phyloP scores from a whole-genome alignment of 768 basidiomycete genomes.

The Strobilomyces echinocephalus region DNA sequence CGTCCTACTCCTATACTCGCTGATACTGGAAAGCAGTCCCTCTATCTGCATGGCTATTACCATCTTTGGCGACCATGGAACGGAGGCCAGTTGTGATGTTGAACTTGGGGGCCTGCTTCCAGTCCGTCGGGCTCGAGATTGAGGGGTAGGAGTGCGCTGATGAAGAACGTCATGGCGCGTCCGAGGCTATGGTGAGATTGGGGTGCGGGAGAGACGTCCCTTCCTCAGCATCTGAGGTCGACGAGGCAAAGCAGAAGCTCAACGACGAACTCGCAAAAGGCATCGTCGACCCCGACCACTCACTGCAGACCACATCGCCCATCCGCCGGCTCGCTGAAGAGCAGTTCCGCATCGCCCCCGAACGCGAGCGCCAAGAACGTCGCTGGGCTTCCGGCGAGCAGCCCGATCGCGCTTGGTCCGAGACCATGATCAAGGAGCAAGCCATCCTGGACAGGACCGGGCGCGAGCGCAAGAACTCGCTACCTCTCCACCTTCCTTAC shows the following conservation, averaged over 20 bases:
- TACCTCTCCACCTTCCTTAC: no score
- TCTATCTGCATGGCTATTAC: slow-evolving; percentile 32
- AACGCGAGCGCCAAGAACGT: no score
- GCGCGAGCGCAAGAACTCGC: slow-evolving; percentile 28
- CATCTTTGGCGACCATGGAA: slow-evolving; percentile 29
- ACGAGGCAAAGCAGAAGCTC: slow-evolving; percentile 60
- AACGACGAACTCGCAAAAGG: slow-evolving; percentile 46
- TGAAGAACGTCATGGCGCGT: no score
- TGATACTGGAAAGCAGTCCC: slow-evolving; percentile 64
- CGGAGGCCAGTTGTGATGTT: no score
- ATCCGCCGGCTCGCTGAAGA: slow-evolving; percentile 45
- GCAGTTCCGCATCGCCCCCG: slow-evolving; percentile 31
- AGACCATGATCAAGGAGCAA: slow-evolving; percentile 33
- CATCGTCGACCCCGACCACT: slow-evolving; percentile 25
- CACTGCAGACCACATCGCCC: slow-evolving; percentile 35
- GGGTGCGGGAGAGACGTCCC: no score
- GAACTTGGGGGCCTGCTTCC: no score
- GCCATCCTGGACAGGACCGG: slow-evolving; percentile 48
- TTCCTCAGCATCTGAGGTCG: slow-evolving; percentile 55
- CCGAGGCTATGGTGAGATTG: no score
- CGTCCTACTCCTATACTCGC: slow-evolving; percentile 51
- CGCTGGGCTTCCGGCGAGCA: slow-evolving; percentile 23
- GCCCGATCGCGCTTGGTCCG: slow-evolving; percentile 31
- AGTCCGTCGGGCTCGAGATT: no score
- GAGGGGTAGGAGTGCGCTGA: no score